Evolutionary conservation across 345 rosid species (phyloP).

Genomic region (Rhodomyrtus tomentosa): DNA sequence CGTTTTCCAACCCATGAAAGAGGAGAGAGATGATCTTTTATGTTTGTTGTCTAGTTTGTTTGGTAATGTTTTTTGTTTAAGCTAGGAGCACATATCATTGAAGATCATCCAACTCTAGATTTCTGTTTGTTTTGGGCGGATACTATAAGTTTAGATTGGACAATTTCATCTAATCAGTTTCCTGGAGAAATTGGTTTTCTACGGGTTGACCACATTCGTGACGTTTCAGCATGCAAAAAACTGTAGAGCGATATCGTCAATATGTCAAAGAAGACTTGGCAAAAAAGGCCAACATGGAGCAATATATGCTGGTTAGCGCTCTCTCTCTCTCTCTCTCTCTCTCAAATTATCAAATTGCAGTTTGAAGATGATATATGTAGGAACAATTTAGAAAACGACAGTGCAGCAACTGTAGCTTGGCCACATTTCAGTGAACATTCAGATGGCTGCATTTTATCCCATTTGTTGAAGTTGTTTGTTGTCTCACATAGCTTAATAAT

Average conservation of each 20-base stretch:
- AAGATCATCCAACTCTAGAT: background rate
- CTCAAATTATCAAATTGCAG: background rate
- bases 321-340: background rate
- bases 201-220: background rate
- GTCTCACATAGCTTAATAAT: too few relatives aligned
- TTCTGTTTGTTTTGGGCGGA: background rate
- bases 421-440: background rate
- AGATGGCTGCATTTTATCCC: background rate
- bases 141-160: background rate
- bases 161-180: background rate
- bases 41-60: background rate
- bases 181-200: background rate
- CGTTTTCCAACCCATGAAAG: background rate
- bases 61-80: background rate
- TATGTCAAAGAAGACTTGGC: background rate
- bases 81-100: background rate
- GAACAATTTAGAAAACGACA: background rate
- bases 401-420: background rate
- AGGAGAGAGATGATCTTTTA: background rate
- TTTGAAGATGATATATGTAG: background rate
- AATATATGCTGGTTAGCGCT: slow-evolving; percentile 28
- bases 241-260: background rate
- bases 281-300: background rate
- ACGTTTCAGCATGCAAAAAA: background rate
- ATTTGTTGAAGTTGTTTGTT: too few relatives aligned